A percentile compares a stretch with the other conserved stretches of the same genome.
Evolutionary conservation across 176 grass and related monocot species (phyloP).

Genomic region (Oryza brachyantha): DNA sequence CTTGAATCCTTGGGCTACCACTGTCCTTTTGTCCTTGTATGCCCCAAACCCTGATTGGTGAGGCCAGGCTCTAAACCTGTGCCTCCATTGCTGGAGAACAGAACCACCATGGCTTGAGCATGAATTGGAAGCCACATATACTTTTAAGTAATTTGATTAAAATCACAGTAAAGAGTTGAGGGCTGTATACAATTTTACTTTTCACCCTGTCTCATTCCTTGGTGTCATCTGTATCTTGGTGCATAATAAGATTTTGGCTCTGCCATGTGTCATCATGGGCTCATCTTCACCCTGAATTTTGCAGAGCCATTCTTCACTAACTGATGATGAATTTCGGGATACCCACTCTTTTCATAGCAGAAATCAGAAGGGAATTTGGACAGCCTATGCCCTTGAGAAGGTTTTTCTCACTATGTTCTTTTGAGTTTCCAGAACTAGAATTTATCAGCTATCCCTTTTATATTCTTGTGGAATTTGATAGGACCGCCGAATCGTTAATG

Average conservation of each 20-base stretch:
- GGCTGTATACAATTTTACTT: not conserved
- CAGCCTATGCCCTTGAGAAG: slow-evolving; percentile 61
- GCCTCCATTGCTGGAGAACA: not conserved
- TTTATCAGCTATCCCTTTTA: not conserved
- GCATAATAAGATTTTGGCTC: not conserved
- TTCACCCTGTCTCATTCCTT: not conserved
- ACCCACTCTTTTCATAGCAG: slow-evolving; percentile 34
- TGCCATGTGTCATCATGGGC: not conserved
- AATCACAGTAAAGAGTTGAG: not conserved
- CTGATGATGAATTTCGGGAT: slow-evolving; percentile 82
- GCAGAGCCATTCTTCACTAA: slow-evolving; percentile 95
- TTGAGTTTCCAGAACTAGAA: not conserved
- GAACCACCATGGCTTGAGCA: not conserved
- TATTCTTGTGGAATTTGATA: slow-evolving; percentile 24
- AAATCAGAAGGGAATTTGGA: slow-evolving; percentile 45
- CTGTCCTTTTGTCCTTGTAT: not conserved
- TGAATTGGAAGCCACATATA: not conserved
- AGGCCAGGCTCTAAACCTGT: not conserved
- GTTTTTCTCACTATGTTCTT: slow-evolving; percentile 33
- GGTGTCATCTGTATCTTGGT: not conserved
- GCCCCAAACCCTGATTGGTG: not conserved
- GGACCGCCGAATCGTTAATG: slow-evolving; percentile 32
- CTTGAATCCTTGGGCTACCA: not conserved
- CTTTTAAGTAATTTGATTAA: not conserved
- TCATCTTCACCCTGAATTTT: slow-evolving; percentile 12